Conservation (phyloP, 2,329 filamentous ascomycete species). For the Colletotrichum musae region DNA sequence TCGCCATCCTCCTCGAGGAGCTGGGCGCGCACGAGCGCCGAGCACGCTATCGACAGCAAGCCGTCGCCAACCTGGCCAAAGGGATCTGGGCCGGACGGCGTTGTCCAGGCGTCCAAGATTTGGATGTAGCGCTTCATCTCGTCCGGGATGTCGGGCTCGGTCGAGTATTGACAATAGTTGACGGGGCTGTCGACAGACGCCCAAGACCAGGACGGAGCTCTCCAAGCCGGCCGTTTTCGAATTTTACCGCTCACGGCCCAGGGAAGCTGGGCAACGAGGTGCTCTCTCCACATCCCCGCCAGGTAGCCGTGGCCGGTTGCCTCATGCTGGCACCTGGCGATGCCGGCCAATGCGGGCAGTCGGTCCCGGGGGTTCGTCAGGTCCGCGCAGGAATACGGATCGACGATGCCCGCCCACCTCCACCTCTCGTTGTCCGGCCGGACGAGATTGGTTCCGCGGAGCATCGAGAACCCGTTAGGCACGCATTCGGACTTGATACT, state of each 20-base stretch:
- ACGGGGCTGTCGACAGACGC: neutral
- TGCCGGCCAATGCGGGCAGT: neutral
- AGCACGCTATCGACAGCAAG: neutral
- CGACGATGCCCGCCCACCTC: rapidly evolving
- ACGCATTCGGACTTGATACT: neutral
- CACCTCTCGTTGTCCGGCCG: neutral
- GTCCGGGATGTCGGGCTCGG: no score
- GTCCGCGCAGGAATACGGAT: neutral
- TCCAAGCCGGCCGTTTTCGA: neutral
- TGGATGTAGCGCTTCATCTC: no score
- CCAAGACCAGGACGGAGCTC: neutral
- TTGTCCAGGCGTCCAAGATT: neutral
- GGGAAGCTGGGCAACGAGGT: rapidly evolving
- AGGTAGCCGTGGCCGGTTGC: neutral
- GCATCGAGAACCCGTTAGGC: neutral
- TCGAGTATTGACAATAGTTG: no score
- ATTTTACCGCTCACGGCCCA: neutral
- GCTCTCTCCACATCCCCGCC: neutral
- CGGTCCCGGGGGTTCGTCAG: neutral
- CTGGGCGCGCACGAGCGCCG: neutral
- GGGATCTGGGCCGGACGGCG: neutral
- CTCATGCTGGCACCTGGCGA: neutral
- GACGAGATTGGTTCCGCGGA: neutral
- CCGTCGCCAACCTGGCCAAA: neutral
- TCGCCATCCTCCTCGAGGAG: neutral